Conservation (phyloP, 768 basidiomycete species). For the Amanita rubescens region DNA sequence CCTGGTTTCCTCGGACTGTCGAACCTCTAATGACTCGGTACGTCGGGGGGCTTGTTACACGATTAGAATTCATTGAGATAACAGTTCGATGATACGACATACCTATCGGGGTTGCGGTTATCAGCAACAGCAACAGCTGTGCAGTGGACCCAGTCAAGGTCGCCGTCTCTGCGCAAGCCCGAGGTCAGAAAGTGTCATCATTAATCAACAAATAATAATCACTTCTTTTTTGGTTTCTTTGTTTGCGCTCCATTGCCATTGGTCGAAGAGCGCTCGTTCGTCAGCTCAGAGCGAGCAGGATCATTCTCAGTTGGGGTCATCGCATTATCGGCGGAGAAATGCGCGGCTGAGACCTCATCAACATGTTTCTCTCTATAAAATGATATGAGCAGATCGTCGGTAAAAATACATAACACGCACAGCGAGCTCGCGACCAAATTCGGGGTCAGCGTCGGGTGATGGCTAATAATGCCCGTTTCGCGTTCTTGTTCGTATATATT, state of each 20-base stretch:
- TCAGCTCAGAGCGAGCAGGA: too few relatives aligned
- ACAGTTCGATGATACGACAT: not conserved
- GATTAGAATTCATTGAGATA: not conserved
- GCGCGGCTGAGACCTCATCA: too few relatives aligned
- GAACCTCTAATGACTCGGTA: not conserved
- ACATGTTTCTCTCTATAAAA: too few relatives aligned
- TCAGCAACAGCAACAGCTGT: not conserved
- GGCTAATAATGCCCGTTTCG: too few relatives aligned
- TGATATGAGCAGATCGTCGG: too few relatives aligned
- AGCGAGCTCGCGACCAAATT: not conserved
- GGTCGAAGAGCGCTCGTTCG: too few relatives aligned
- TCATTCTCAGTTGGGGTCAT: too few relatives aligned
- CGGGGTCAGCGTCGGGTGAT: not conserved
- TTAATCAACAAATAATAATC: not conserved
- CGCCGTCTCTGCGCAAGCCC: not conserved
- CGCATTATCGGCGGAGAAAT: too few relatives aligned
- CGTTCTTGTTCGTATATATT: not conserved
- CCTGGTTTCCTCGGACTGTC: too few relatives aligned
- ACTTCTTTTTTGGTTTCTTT: not conserved
- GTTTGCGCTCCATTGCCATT: too few relatives aligned
- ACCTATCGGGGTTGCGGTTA: not conserved
- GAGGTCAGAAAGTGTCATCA: not conserved
- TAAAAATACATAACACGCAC: not conserved
- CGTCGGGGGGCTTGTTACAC: not conserved
- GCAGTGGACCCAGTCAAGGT: not conserved